A percentile compares a stretch with the other conserved stretches of the same genome.
Evolutionary conservation across 73 alveolate species (phyloP).

Genomic region (Uronychia setigera): DNA sequence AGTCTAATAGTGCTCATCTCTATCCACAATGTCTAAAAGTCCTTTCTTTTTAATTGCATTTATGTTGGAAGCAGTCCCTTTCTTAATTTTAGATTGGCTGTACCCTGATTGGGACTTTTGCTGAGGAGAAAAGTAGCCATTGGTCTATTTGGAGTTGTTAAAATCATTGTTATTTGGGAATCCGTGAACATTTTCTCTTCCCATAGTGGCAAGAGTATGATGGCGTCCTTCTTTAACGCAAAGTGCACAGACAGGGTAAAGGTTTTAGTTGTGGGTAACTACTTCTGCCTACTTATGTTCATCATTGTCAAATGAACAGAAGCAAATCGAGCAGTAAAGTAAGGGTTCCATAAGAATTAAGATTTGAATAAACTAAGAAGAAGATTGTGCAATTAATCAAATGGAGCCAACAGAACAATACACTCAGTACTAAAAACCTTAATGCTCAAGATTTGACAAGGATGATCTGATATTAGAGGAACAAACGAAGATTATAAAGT

Average conservation of each 20-base stretch:
- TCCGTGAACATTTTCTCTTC: neutral
- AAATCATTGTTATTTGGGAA: neutral
- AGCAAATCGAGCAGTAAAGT: no score
- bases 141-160: neutral
- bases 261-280: constrained; percentile 3
- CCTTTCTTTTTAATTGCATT: constrained; percentile 18
- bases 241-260: constrained; percentile 14
- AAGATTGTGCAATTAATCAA: no score
- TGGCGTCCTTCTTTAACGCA: constrained; percentile 13
- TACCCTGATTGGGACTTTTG: neutral
- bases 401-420: no score
- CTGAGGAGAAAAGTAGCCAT: no score
- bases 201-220: neutral
- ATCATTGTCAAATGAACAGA: constrained; percentile 33
- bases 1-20: constrained; percentile 45
- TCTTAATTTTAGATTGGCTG: neutral
- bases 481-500: no score
- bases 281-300: constrained; percentile 38
- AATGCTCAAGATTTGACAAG: no score
- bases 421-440: no score
- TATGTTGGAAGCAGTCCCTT: neutral
- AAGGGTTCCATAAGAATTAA: no score
- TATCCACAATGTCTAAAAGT: constrained; percentile 46
- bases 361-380: no score
- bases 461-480: no score